A percentile compares a stretch with the other conserved stretches of the same genome.
Conservation (phyloP, 176 grass and related monocot species). For the Poa pratensis region DNA sequence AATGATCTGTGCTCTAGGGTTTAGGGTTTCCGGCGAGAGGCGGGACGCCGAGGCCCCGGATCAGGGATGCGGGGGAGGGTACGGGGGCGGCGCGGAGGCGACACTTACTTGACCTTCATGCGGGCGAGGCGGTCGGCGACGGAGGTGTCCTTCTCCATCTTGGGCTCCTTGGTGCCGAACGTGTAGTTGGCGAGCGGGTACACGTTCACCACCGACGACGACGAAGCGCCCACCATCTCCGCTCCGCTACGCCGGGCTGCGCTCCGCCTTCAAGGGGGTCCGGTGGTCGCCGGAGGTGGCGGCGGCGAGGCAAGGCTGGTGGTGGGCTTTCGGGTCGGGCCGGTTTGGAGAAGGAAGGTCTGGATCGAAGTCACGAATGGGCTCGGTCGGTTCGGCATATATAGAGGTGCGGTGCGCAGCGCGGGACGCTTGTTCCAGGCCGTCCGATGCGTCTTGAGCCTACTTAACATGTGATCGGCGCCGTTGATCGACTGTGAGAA, state of each 20-base stretch:
- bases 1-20: slow-evolving; percentile 34
- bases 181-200: slow-evolving; percentile 99
- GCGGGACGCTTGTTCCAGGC: neutral
- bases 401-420: neutral
- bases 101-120: slow-evolving; percentile 96
- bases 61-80: neutral
- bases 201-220: slow-evolving; percentile 72
- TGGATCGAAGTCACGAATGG: slow-evolving; percentile 19
- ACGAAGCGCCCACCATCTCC: slow-evolving; percentile 51
- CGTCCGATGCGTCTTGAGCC: neutral
- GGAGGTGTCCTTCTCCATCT: slow-evolving; percentile 99
- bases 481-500: no score
- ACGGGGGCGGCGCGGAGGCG: neutral
- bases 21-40: slow-evolving; percentile 16
- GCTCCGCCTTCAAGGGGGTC: slow-evolving; percentile 1
- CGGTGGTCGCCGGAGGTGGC: slow-evolving; percentile 37
- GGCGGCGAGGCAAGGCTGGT: slow-evolving; percentile 15
- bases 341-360: slow-evolving; percentile 5
- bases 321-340: slow-evolving; percentile 33
- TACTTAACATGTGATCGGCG: no score
- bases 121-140: slow-evolving; percentile 96
- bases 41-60: slow-evolving; percentile 13
- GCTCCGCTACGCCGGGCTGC: neutral
- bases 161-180: slow-evolving; percentile 98
- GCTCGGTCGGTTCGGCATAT: slow-evolving; percentile 26